Evolutionary conservation across 805 yeast species (phyloP), one percentile per base, ranked within the genome.

Genomic region (Monosporozyma unispora): DNA sequence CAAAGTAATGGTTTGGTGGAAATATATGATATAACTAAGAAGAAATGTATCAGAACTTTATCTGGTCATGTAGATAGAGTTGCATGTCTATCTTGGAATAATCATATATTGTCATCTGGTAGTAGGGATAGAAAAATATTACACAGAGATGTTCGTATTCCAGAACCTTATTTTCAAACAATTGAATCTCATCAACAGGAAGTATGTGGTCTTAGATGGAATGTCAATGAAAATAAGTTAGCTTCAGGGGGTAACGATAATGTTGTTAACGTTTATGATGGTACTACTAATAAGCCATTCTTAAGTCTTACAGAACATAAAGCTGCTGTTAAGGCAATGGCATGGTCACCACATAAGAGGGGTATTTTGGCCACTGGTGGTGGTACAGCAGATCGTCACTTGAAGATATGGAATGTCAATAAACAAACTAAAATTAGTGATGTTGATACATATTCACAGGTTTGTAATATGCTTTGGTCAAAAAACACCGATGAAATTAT

Each of bases 241-340:
- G 99, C 97, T 0, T 82, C 93, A 23, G 99, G 99, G 23, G 96
- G 96, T 43, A 93, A 93, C 63, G 99, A 93, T 68, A 93, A 93
- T 64, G 79, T 59, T 58, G 73, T 93, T 22, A 76, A 78, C 55
- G 84, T 93, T 10, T 93, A 97, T 93, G 96, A 88, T 62, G 96
- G 93, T 1, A 53, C 67, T 3, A 64, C 81, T 43, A 77, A 76
- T 48, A 69, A 67, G 5, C 97, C 99, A 2, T 64, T 87, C 27
- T 78, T 82, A 61, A 82, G 75, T 51, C 84, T 89, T 58, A 72
- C 75, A 2, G 96, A 88, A 54, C 98, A 93, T 64, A 80, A 78
- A 16, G 97, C 98, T 0, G 99, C 99, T 0, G 95, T 93, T 3
- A 93, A 93, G 68, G 99, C 98, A 0, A 76, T 93, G 48, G 87